These are phyloP conservation scores for Scleroderma citrinum DNA, from an alignment of 768 basidiomycete genomes.

Conservation along the genomic window DNA sequence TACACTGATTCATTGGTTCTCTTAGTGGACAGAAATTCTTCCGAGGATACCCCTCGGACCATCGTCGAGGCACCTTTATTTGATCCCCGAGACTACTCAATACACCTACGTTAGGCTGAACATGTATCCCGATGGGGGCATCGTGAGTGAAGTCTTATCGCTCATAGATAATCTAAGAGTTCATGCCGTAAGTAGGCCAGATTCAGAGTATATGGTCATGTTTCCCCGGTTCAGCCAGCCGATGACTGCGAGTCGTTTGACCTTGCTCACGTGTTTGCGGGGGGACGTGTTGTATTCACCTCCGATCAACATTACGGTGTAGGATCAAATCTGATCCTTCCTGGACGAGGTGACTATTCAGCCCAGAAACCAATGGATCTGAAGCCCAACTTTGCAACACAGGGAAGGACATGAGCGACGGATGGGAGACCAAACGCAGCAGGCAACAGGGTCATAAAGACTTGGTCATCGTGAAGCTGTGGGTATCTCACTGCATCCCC, in stretches of 20 bases:
- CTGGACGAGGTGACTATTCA: slow-evolving; percentile 62
- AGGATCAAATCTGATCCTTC: slow-evolving; percentile 85
- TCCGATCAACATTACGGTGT: slow-evolving; percentile 96
- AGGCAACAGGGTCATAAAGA: slow-evolving; percentile 76
- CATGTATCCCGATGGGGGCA: slow-evolving; percentile 97
- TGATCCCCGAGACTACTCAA: slow-evolving; percentile 44
- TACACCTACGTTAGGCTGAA: slow-evolving; percentile 84
- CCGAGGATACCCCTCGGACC: slow-evolving; percentile 76
- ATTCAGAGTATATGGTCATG: slow-evolving; percentile 85
- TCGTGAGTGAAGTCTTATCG: slow-evolving; percentile 41
- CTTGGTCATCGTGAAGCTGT: slow-evolving; percentile 90
- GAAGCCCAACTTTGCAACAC: not conserved
- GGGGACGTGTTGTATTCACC: slow-evolving; percentile 75
- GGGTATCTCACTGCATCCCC: slow-evolving; percentile 25
- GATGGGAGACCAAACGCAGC: slow-evolving; percentile 96
- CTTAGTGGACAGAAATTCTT: slow-evolving; percentile 76
- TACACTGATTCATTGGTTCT: not conserved
- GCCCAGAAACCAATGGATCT: not conserved
- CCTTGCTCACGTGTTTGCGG: slow-evolving; percentile 85
- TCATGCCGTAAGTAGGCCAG: slow-evolving; percentile 54
- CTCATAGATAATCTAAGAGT: not conserved
- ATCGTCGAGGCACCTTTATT: slow-evolving; percentile 84
- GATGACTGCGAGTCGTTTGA: slow-evolving; percentile 55
- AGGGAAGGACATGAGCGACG: slow-evolving; percentile 93
- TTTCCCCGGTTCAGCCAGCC: slow-evolving; percentile 56